Evolutionary conservation across 257 asterid genomes (phyloP).

Genomic region (Solanum paucissectum): DNA sequence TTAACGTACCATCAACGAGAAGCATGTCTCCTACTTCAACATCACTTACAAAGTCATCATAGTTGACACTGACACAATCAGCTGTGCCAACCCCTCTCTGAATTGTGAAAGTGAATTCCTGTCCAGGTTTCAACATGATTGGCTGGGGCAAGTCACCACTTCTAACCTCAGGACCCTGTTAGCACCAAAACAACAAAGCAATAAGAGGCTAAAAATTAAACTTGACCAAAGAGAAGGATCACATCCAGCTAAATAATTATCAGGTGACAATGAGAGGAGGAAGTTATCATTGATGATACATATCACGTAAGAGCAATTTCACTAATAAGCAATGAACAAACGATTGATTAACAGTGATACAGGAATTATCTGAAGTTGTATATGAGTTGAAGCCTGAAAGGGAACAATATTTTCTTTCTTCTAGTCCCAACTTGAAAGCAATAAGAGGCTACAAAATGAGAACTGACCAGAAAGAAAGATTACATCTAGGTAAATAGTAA

Average conservation of each 20-base stretch:
- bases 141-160: slow-evolving; percentile 99
- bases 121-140: slow-evolving; percentile 56
- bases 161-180: slow-evolving; percentile 99
- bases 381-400: background rate
- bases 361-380: background rate
- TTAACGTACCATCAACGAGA: slow-evolving; percentile 79
- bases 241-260: background rate
- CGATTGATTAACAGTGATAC: background rate
- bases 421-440: background rate
- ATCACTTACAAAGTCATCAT: slow-evolving; percentile 95
- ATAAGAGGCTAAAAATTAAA: background rate
- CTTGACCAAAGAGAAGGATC: background rate
- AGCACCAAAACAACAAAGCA: slow-evolving; percentile 10
- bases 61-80: slow-evolving; percentile 91
- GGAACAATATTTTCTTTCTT: background rate
- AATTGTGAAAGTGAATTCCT: slow-evolving; percentile 94
- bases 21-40: slow-evolving; percentile 95
- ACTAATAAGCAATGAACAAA: background rate
- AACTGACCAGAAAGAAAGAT: background rate
- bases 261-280: background rate
- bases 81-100: slow-evolving; percentile 89
- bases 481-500: background rate
- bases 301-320: background rate
- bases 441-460: background rate
- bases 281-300: background rate